Base-by-base conservation (phyloP, 495 filamentous ascomycete species). In the Penicillium canescens region DNA sequence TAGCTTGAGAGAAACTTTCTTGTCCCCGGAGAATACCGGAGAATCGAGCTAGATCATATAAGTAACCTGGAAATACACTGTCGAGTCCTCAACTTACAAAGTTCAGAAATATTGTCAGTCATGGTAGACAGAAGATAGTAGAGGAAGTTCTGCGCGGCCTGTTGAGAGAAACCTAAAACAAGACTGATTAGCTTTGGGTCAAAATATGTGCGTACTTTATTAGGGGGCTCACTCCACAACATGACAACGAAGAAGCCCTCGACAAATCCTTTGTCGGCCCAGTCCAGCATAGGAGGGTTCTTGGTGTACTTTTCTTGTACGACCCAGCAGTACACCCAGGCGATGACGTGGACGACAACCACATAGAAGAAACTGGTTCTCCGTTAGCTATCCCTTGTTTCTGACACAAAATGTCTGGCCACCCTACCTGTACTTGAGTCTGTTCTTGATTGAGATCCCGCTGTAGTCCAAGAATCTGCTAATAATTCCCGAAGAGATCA, bases 61-160 rank as follows among this genome's bases (percentile, higher is more conserved):
- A 67, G 56, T 46, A 63, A 49, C 44, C 47, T 4, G 56, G 24
- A 8, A 38, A 54, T 53, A 0, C 24, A 38, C 20, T 61, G 51
- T 34, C 5, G 57, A 28, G 14, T 44, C 37, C 37, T 54, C 45
- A 14, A 69, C 75, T n/a, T 69, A 70, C 68, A 64, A 1, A 85
- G 74, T 51, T 86, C 79, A n/a, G 76, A 74, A 11, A 82, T 76
- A 24, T 73, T 76, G 20, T 79, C 68, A 0, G 84, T 82, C 52
- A 84, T 66, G 21, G 84, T 79, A 2, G 75, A 70, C 35, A 87
- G 76, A 45, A 86, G 69, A 59, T 86, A 87, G 66, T 86, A 84
- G 7, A 81, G 59, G 69, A 71, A 78, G 51, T 77, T 80, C 50
- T 80, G 76, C 26, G 74, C 54, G 1, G 72, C 62, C 55, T 80